These are phyloP conservation scores for Aspergillus steynii DNA, from an alignment of 495 filamentous ascomycete genomes.

Conservation along the genomic window DNA sequence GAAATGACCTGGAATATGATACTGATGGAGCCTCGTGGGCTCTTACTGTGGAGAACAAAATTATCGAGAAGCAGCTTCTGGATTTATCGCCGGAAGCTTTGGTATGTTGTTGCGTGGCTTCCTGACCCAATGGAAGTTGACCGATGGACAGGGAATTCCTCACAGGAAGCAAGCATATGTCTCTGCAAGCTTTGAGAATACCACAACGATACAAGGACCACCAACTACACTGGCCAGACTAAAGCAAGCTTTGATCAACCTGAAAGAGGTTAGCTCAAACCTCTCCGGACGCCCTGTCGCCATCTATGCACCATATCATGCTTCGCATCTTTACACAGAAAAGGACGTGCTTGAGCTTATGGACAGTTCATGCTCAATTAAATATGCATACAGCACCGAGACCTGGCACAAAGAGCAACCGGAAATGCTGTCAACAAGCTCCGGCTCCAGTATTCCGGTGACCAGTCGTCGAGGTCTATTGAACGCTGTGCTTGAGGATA, in stretches of 20 bases:
- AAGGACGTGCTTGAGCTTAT: conserved; percentile 64
- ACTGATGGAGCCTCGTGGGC: conserved; percentile 25
- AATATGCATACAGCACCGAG: conserved; percentile 14
- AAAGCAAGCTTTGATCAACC: conserved; percentile 56
- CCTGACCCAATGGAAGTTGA: neutral
- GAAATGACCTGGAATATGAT: conserved; percentile 15
- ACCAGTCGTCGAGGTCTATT: conserved; percentile 27
- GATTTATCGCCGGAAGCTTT: conserved; percentile 20
- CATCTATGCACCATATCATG: conserved; percentile 81
- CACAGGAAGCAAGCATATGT: neutral
- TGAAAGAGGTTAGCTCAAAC: conserved; percentile 47
- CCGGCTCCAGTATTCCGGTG: conserved; percentile 46
- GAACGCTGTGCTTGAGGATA: conserved; percentile 17
- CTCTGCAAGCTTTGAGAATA: neutral
- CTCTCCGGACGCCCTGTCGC: conserved; percentile 54
- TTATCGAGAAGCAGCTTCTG: conserved; percentile 30
- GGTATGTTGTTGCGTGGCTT: neutral
- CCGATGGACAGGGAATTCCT: neutral
- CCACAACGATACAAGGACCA: neutral
- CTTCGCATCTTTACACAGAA: conserved; percentile 65
- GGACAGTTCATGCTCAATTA: conserved; percentile 20
- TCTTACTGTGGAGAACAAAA: conserved; percentile 34
- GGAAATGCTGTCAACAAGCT: conserved; percentile 58
- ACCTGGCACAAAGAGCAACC: conserved; percentile 34
- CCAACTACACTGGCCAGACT: conserved; percentile 12